Percentiles rank a stretch among this genome's conserved stretches.
Evolutionary conservation across 371 early-diverging fungal genomes (phyloP).

Genomic region (Mortierella sp.): DNA sequence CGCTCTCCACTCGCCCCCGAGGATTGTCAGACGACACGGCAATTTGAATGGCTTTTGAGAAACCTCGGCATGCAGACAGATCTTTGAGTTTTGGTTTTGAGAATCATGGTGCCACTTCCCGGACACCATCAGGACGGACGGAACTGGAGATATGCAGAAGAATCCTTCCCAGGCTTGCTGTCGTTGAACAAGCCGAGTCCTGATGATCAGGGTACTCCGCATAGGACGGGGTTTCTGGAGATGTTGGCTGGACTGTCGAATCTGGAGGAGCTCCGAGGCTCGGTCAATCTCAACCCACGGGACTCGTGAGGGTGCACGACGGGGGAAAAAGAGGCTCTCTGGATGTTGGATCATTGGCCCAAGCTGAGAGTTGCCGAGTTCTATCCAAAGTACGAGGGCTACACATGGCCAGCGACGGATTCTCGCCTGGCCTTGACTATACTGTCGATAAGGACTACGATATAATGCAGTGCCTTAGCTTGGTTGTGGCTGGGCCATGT

Average conservation of each 20-base stretch:
- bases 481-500: no score
- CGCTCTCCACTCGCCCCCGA: background rate
- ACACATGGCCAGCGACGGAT: no score
- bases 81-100: background rate
- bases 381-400: no score
- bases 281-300: background rate
- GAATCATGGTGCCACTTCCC: background rate
- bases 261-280: background rate
- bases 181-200: background rate
- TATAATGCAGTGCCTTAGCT: no score
- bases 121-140: background rate
- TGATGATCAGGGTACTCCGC: background rate
- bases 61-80: background rate
- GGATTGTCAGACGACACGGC: background rate
- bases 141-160: background rate
- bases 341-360: background rate
- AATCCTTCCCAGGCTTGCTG: background rate
- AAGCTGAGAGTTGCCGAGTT: background rate
- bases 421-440: no score
- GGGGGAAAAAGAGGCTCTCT: background rate
- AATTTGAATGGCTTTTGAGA: background rate
- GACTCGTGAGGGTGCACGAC: background rate
- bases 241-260: background rate
- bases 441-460: no score
- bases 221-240: background rate